Evolutionary conservation across 1,284 basidiomycete species (phyloP).

Genomic region (Stygiomarasmius scandens): DNA sequence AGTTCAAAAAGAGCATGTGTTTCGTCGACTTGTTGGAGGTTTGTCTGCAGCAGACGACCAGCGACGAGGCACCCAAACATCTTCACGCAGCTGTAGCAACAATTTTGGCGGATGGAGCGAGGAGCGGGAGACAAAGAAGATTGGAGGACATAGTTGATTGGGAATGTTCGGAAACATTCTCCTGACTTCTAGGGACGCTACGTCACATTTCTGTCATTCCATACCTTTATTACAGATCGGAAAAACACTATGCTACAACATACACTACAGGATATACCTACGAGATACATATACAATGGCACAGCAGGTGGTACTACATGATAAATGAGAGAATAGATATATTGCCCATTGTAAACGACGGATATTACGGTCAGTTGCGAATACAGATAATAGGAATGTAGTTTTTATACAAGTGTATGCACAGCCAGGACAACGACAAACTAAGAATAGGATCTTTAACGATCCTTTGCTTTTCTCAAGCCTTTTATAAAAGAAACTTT

Average conservation of each 20-base stretch:
- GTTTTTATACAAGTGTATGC: background rate
- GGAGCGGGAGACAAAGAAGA: background rate
- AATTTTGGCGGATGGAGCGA: background rate
- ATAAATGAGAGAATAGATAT: background rate
- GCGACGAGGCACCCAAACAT: conserved; percentile 81
- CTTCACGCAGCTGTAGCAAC: background rate
- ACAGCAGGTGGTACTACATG: background rate
- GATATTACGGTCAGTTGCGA: too few species aligned
- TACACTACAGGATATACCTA: background rate
- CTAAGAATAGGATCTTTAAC: background rate
- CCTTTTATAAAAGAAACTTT: conserved; percentile 11
- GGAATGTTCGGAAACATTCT: background rate
- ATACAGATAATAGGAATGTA: background rate
- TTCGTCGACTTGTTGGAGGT: conserved; percentile 78
- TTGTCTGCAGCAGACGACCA: conserved; percentile 75
- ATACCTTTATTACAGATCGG: too few species aligned
- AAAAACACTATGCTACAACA: background rate
- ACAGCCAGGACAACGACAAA: too few species aligned
- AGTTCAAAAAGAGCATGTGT: conserved; percentile 87
- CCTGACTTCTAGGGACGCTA: background rate
- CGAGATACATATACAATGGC: background rate
- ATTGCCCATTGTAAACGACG: too few species aligned
- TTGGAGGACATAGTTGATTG: background rate
- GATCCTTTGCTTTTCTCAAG: background rate
- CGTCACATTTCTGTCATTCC: too few species aligned